Conservation (phyloP, 1,284 basidiomycete genomes). For the Cerrena zonata region DNA sequence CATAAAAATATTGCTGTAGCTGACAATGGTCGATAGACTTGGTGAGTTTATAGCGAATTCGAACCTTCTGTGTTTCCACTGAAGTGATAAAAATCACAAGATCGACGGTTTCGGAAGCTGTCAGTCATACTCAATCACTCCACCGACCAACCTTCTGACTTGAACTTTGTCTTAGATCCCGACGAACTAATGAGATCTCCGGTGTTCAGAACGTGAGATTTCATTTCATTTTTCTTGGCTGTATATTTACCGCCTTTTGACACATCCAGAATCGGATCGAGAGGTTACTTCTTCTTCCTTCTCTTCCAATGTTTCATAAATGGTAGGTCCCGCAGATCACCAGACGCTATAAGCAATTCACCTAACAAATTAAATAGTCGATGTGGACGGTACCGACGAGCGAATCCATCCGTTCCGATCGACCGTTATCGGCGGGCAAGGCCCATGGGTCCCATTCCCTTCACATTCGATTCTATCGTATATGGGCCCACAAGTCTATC, state of each 20-base stretch:
- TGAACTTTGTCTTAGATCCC: conserved; percentile 47
- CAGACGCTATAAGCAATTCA: conserved; percentile 1
- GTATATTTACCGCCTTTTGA: neutral
- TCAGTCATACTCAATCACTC: conserved; percentile 31
- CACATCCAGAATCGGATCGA: conserved; percentile 58
- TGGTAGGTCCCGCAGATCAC: conserved; percentile 36
- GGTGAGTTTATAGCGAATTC: conserved; percentile 27
- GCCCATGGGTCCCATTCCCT: conserved; percentile 72
- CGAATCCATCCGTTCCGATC: conserved; percentile 64
- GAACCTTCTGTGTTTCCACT: conserved; percentile 19
- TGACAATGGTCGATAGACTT: conserved; percentile 31
- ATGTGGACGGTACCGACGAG: conserved; percentile 68
- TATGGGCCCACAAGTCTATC: conserved; percentile 63
- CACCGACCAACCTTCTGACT: too few species aligned
- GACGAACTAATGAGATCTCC: conserved; percentile 76
- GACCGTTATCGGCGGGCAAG: conserved; percentile 67
- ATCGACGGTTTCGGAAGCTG: conserved; percentile 93
- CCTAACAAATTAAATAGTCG: conserved; percentile 36
- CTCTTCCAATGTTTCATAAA: conserved; percentile 90
- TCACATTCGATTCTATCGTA: conserved; percentile 79
- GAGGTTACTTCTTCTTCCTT: conserved; percentile 87
- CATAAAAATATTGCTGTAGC: neutral
- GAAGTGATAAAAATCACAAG: conserved; percentile 30
- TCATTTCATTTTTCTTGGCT: conserved; percentile 5
- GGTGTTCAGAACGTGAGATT: conserved; percentile 65